Evolutionary conservation across 1,139 yeast genomes (phyloP), one percentile per base, ranked within the genome.

Genomic region (Candida sanyaensis): DNA sequence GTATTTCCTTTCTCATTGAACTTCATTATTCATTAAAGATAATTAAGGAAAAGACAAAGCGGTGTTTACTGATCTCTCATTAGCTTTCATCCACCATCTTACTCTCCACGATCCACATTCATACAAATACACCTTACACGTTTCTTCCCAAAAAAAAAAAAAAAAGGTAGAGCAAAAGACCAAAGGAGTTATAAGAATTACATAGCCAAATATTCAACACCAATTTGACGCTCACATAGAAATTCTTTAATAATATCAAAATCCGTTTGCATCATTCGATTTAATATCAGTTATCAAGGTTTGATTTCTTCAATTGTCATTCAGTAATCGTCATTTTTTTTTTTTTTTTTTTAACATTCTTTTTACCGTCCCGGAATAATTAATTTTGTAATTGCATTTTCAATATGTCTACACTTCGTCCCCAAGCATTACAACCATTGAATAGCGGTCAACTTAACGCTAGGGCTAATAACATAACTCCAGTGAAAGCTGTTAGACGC

Each of bases 391-490:
- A 8, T 36, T 37, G 41, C 41, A 37, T 37, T 24, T 40, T 32
- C 26, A 44, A 10, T 41, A 71, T 71, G 76, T 71, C 76, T 13
- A 59, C 61, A 41, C 56, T 67, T 54, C 74, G 77, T 55, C 53
- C 73, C 34, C 74, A 71, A 50, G 79, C 80, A 31, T 74, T 76
- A 56, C 80, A 76, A 56, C 79, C 80, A 42, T 72, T 75, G 50
- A 74, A 75, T 55, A 69, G 64, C 55, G 79, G 78, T 36, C 79
- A 74, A 55, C 64, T 75, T 43, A 74, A 75, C 52, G 59, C 68
- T 41, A 63, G 79, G 51, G 65, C 60, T 23, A 63, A 57, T 53
- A 71, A 69, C 50, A 63, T 73, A 45, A 75, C 80, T 11, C 80
- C 80, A 23, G 69, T 74, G 48, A 75, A 75, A 52, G 58, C 69